Evolutionary conservation across 495 filamentous ascomycete genomes (phyloP), one percentile per base, ranked within the genome.

Genomic region (Neurospora intermedia): DNA sequence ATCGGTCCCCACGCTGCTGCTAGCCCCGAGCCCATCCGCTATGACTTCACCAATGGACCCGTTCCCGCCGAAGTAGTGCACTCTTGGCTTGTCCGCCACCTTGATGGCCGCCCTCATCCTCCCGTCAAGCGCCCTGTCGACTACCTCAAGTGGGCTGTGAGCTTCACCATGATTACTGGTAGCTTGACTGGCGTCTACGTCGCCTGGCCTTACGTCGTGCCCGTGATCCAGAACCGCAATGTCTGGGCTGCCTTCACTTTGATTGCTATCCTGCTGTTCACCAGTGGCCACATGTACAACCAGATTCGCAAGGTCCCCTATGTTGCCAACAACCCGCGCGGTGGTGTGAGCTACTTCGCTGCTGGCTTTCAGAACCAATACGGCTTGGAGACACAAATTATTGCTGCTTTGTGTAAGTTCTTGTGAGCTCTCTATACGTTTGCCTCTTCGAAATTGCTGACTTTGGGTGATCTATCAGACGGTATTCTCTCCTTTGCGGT

Each of bases 281-380:
- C 93, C 43, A 94, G 91, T 75, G 96, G 96, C 16, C 94, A 98
- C 80, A 99, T 99, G 96, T 99, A 94, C 87, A 98, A 98, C 82
- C 96, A 98, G 76, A 99, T 99, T 79, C 88, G 96, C 72, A 94
- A 94, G 78, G 94, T 96, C 0, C 95, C 96, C n/a, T 99, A 99
- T 78, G 93, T 98, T 69, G 89, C 90, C 43, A 92, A 90, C 27
- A 91, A 98, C 82, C 93, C 93, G 6, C 88, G 86, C 66, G 96
- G 96, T 9, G 94, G 94, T 3, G 88, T 98, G 48, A 91, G 84
- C 78, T 99, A 98, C 81, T 95, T 98, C 81, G 96, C 96, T 4
- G 88, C 88, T 66, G 96, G 96, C 1, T 99, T 98, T 79, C 93
- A 94, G 78, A 98, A 91, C 79, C 96, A 99, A 80, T 97, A 91